Evolutionary conservation across 1,284 basidiomycete species (phyloP), one percentile per base, ranked within the genome.

Genomic region (Pseudozyma tsukubaensis): DNA sequence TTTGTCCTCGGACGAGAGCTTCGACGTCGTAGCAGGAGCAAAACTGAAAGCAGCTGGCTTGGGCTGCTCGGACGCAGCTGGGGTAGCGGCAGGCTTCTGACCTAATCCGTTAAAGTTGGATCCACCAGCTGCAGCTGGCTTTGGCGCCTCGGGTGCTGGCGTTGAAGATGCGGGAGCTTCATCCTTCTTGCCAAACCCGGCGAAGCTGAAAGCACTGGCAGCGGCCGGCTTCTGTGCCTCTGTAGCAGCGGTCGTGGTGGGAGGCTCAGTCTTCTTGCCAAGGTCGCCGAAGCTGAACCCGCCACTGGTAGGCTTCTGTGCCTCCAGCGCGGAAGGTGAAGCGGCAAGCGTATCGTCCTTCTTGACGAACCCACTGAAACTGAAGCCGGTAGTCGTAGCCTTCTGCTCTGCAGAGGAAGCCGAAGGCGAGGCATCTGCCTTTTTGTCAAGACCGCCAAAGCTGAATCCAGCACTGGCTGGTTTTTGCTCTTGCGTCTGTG

Each of bases 291-390:
- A 48, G 50, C 40, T 53, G 45, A 61, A 43, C 1, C 58, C 44
- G 32, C 49, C 13, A 18, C 11, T 24, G 5, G n/a, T 34, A 9
- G 44, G 10, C 45, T 43, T 1, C 12, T 37, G 4, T 14, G 42
- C 3, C 34, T 43, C 2, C 4, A 44, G 7, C 9, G 47, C 10
- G 1, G 45, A 34, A 24, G 50, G 6, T 29, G 24, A 29, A 3
- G 6, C 24, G 24, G 24, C 24, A 29, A 6, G 24, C 24, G 24
- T 18, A 39, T 18, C n/a, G 16, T 9, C 13, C 40, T 59, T 59
- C 47, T 59, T 59, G 13, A 43, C 63, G 2, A 55, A 43, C 32
- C 59, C 53, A 14, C 63, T 57, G 34, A 63, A 69, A 57, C 49
- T 55, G 50, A 63, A 69, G 24, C 24, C 24, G 24, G 24, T 29